These are phyloP conservation scores for Monosporascus sp. DNA, from an alignment of 2,329 filamentous ascomycete species.

Conservation along the genomic window DNA sequence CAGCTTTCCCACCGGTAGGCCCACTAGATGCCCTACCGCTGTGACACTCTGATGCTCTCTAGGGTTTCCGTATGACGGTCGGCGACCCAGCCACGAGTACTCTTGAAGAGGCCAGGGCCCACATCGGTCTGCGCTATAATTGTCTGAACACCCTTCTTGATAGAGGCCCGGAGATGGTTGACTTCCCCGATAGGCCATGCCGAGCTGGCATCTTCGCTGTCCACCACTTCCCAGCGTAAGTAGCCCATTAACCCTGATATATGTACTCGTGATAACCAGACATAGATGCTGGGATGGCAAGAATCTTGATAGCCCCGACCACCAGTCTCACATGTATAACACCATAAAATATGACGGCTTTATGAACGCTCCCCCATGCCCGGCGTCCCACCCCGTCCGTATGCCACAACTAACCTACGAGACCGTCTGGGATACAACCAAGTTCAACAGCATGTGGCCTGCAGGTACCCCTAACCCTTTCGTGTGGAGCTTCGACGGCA, in stretches of 20 bases:
- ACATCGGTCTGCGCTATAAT: slow-evolving; percentile 35
- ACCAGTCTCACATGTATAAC: slow-evolving; percentile 20
- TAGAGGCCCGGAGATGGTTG: slow-evolving; percentile 32
- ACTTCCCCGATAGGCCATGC: slow-evolving; percentile 35
- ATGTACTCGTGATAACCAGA: slow-evolving; percentile 1
- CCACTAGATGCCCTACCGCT: neutral
- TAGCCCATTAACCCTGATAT: neutral
- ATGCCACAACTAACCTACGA: slow-evolving; percentile 39
- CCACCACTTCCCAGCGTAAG: slow-evolving; percentile 35
- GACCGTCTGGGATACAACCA: slow-evolving; percentile 40
- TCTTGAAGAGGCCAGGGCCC: slow-evolving; percentile 24
- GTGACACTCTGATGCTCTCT: slow-evolving; percentile 6
- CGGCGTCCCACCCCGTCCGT: slow-evolving; percentile 22
- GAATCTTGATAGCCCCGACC: slow-evolving; percentile 17
- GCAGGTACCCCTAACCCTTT: slow-evolving; percentile 28
- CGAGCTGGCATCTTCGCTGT: slow-evolving; percentile 37
- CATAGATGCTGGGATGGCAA: slow-evolving; percentile 16
- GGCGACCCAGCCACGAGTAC: slow-evolving; percentile 27
- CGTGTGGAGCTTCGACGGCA: slow-evolving; percentile 27
- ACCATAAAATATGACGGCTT: slow-evolving; percentile 16
- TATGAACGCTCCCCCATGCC: slow-evolving; percentile 23
- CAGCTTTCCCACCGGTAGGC: slow-evolving; percentile 36
- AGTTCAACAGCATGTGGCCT: slow-evolving; percentile 34
- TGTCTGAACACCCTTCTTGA: slow-evolving; percentile 34
- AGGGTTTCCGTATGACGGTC: slow-evolving; percentile 42